Percentiles rank a stretch among this genome's conserved stretches.
Evolutionary conservation across 306 rosid genomes (phyloP).

Genomic region (Prunus mira): DNA sequence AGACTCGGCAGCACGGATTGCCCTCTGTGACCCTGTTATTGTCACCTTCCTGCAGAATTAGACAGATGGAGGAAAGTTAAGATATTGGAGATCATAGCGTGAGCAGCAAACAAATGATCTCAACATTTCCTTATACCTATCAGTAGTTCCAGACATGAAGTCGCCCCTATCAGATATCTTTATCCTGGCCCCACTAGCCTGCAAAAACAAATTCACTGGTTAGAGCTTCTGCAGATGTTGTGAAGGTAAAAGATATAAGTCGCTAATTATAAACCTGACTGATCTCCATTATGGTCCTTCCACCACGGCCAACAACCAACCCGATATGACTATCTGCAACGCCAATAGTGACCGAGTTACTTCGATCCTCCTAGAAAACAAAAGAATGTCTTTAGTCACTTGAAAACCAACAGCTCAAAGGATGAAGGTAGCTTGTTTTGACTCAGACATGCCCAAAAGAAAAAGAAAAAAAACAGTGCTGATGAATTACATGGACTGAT

Average conservation of each 20-base stretch:
- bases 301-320: slow-evolving; percentile 97
- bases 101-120: slow-evolving; percentile 10
- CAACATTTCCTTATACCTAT: slow-evolving; percentile 47
- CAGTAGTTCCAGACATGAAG: slow-evolving; percentile 94
- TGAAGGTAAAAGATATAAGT: slow-evolving; percentile 2
- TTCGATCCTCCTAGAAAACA: slow-evolving; percentile 79
- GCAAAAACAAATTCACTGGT: slow-evolving; percentile 30
- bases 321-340: slow-evolving; percentile 88
- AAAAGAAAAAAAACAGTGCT: background rate
- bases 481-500: background rate
- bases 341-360: slow-evolving; percentile 81
- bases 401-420: background rate
- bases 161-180: slow-evolving; percentile 98
- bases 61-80: background rate
- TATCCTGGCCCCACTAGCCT: slow-evolving; percentile 96
- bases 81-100: background rate
- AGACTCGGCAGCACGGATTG: slow-evolving; percentile 76
- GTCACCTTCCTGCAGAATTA: slow-evolving; percentile 82
- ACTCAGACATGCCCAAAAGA: background rate
- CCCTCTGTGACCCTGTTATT: slow-evolving; percentile 93
- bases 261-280: slow-evolving; percentile 69
- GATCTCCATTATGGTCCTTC: slow-evolving; percentile 87
- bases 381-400: slow-evolving; percentile 12
- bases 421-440: background rate
- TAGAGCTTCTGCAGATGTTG: slow-evolving; percentile 16